Percentiles rank a stretch among this genome's conserved stretches.
Conservation (phyloP, 2,329 filamentous ascomycete species). For the Chaetomiaceae sp. region DNA sequence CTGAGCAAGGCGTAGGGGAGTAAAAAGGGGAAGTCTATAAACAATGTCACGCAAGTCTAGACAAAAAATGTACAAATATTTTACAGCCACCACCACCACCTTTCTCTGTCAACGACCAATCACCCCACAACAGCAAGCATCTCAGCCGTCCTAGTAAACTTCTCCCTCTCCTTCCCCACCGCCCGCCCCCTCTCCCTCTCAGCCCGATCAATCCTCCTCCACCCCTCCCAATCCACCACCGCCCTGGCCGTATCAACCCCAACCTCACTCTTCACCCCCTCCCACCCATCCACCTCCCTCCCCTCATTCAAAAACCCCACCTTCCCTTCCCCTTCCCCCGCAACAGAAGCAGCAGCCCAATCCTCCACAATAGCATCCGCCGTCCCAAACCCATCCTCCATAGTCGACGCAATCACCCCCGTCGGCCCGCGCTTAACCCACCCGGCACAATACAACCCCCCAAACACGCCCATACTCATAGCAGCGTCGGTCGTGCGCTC, state of each 20-base stretch:
- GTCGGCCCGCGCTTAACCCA: constrained; percentile 96
- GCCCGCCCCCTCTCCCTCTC: constrained; percentile 63
- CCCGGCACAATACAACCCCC: constrained; percentile 85
- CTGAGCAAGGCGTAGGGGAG: constrained; percentile 53
- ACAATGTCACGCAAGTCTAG: too few species aligned
- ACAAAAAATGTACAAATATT: constrained; percentile 20
- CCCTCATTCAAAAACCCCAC: constrained; percentile 35
- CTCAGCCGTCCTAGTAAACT: constrained; percentile 52
- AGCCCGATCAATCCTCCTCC: constrained; percentile 73
- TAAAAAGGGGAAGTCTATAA: constrained; percentile 6
- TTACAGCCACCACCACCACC: background rate
- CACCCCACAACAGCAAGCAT: constrained; percentile 52
- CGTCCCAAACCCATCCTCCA: constrained; percentile 89
- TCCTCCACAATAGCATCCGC: constrained; percentile 80
- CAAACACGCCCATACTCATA: constrained; percentile 43
- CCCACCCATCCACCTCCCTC: constrained; percentile 59
- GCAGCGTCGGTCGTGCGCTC: constrained; percentile 30
- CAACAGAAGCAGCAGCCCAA: too few species aligned
- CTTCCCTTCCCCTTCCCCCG: constrained; percentile 30
- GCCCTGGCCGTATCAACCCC: constrained; percentile 45
- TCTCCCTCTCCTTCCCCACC: constrained; percentile 74
- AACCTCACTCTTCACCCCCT: constrained; percentile 61
- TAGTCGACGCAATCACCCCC: constrained; percentile 91
- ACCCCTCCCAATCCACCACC: constrained; percentile 76
- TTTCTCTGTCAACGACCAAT: too few species aligned